phyloP scores from a whole-genome alignment of 1,284 basidiomycete genomes.

The Cryptococcus sp. region DNA sequence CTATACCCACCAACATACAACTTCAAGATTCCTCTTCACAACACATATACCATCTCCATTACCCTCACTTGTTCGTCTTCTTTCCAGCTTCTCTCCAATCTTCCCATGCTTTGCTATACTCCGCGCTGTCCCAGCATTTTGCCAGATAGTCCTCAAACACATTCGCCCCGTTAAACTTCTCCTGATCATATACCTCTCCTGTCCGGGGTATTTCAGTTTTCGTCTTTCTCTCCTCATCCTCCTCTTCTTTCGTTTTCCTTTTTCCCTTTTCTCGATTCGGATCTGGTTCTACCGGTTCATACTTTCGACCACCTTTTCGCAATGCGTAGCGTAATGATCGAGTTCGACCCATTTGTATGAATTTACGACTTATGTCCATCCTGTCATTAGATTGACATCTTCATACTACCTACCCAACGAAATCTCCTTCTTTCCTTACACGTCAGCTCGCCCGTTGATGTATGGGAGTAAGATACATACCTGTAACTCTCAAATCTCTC shows the following conservation, averaged over 20 bases:
- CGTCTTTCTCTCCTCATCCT: neutral
- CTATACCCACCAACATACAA: no score
- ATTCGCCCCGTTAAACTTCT: conserved; percentile 23
- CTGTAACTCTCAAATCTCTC: conserved; percentile 20
- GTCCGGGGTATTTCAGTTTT: conserved; percentile 16
- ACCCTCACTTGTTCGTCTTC: neutral
- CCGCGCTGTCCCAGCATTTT: conserved; percentile 17
- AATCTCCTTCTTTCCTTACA: conserved; percentile 19
- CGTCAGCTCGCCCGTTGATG: neutral
- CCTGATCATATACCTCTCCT: conserved; percentile 24
- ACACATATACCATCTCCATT: no score
- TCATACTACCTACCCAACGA: conserved; percentile 23
- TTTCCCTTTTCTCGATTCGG: neutral
- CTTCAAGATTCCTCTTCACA: no score
- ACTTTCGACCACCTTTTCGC: conserved; percentile 26
- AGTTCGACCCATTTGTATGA: conserved; percentile 34
- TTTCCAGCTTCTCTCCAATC: conserved; percentile 10
- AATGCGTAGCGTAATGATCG: conserved; percentile 31
- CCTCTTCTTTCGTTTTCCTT: neutral
- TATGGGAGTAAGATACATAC: conserved; percentile 3
- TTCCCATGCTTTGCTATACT: conserved; percentile 18
- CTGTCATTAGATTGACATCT: conserved; percentile 7
- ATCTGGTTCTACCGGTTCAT: conserved; percentile 5
- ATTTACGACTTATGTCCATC: conserved; percentile 34
- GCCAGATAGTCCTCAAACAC: conserved; percentile 19